phyloP scores from a whole-genome alignment of 345 rosid genomes.

The Salix arbutifolia region DNA sequence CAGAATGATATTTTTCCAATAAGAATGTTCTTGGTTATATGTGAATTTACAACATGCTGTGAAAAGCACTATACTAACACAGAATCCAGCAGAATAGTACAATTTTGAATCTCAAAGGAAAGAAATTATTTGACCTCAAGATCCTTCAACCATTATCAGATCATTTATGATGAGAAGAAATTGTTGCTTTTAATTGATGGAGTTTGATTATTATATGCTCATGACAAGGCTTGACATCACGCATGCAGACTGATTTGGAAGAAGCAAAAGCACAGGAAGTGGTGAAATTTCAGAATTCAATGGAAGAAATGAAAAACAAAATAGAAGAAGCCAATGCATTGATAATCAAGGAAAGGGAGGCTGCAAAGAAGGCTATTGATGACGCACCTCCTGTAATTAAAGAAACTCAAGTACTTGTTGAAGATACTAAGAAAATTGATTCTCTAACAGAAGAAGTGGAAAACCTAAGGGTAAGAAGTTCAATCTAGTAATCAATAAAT shows the following conservation, averaged over 20 bases:
- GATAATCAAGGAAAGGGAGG: slow-evolving; percentile 36
- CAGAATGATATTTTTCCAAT: neutral
- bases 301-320: slow-evolving; percentile 41
- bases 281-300: slow-evolving; percentile 33
- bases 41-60: neutral
- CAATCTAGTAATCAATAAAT: neutral
- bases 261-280: slow-evolving; percentile 45
- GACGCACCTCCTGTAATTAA: slow-evolving; percentile 48
- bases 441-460: slow-evolving; percentile 43
- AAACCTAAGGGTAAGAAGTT: slow-evolving; percentile 34
- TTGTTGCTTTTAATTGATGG: neutral
- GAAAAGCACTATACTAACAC: neutral
- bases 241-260: slow-evolving; percentile 44
- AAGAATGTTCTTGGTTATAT: neutral
- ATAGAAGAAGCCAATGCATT: slow-evolving; percentile 37
- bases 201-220: neutral
- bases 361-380: slow-evolving; percentile 41
- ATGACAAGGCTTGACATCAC: slow-evolving; percentile 1
- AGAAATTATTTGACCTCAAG: neutral
- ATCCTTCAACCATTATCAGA: neutral
- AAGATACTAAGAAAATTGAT: slow-evolving; percentile 41
- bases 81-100: neutral
- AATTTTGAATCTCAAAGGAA: slow-evolving; percentile 4
- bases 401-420: slow-evolving; percentile 48
- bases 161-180: neutral